A percentile compares a stretch with the other conserved stretches of the same genome.
These are phyloP conservation scores for Aspergillus novoparasiticus DNA, from an alignment of 2,329 filamentous ascomycete genomes.

Conservation along the genomic window DNA sequence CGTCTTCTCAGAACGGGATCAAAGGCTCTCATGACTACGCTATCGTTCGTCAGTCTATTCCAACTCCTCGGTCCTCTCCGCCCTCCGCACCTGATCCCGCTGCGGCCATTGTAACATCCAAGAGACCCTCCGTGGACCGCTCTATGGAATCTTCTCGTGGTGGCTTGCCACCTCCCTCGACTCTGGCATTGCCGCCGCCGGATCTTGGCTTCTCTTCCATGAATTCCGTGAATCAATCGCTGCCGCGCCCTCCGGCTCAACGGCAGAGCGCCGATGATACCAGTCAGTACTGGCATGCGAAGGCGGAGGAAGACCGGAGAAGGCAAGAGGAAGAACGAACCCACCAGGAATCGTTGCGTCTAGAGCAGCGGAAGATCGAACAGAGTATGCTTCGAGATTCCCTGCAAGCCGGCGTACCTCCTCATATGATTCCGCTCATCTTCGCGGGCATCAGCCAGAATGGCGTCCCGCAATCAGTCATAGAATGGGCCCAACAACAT, in stretches of 20 bases:
- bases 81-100: slow-evolving; percentile 36
- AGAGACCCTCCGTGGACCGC: slow-evolving; percentile 48
- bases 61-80: slow-evolving; percentile 41
- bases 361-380: slow-evolving; percentile 74
- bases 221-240: slow-evolving; percentile 50
- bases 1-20: slow-evolving; percentile 50
- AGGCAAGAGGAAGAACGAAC: slow-evolving; percentile 72
- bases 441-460: slow-evolving; percentile 73
- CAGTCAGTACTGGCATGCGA: slow-evolving; percentile 72
- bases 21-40: slow-evolving; percentile 54
- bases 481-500: slow-evolving; percentile 71
- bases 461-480: slow-evolving; percentile 58
- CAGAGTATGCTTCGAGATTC: slow-evolving; percentile 72
- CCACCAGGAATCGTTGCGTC: slow-evolving; percentile 62
- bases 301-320: slow-evolving; percentile 67
- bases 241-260: slow-evolving; percentile 66
- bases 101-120: slow-evolving; percentile 28
- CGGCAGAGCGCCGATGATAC: slow-evolving; percentile 71
- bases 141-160: slow-evolving; percentile 71
- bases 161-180: slow-evolving; percentile 68
- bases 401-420: slow-evolving; percentile 69
- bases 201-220: slow-evolving; percentile 28
- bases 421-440: slow-evolving; percentile 72
- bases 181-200: slow-evolving; percentile 61
- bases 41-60: slow-evolving; percentile 44